Evolutionary conservation across 2,329 filamentous ascomycete genomes (phyloP), one percentile per base, ranked within the genome.

Genomic region (Neoscytalidium dimidiatum): DNA sequence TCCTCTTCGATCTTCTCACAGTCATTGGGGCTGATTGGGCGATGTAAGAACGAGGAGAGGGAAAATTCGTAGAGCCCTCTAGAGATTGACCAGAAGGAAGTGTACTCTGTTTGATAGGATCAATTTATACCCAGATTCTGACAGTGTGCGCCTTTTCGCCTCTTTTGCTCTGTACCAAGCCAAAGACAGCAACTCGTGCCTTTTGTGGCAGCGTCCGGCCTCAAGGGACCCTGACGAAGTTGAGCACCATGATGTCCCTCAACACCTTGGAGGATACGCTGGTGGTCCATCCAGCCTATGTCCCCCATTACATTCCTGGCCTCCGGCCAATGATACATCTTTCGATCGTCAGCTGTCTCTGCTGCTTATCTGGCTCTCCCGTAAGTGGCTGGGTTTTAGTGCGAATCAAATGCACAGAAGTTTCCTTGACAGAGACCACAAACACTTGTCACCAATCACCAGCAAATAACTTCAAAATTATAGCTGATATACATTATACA

Each of bases 241-340:
- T 60, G 56, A 60, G 56, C 41, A 60, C 56, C 56, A 33, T 60
- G 56, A 28, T 60, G 56, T 60, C 56, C 41, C 31, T 33, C 38
- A 33, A 44, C 56, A 60, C 56, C 56, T 60, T 60, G 56, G 56
- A 46, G 53, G 53, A 58, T 44, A 23, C 26, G 2, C 17, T 19
- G 17, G 26, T 31, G 56, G 56, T 33, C 35, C 21, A 9, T 21
- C 17, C 5, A 19, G n/a, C 38, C 26, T 41, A 13, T 44, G 3
- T 31, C 14, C 9, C 17, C 17, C 26, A 4, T 21, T 28, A 31
- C 23, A 17, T 8, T 11, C 13, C n/a, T 11, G 7, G 3, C 0
- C 7, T 21, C 21, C 41, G 13, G 29, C 56, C 41, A 60, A 60
- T 60, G 3, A 33, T n/a, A 33, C n/a, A 14, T 31, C 14, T 9